These are phyloP conservation scores for Diplodia corticola DNA, from an alignment of 2,329 filamentous ascomycete genomes.

Conservation along the genomic window DNA sequence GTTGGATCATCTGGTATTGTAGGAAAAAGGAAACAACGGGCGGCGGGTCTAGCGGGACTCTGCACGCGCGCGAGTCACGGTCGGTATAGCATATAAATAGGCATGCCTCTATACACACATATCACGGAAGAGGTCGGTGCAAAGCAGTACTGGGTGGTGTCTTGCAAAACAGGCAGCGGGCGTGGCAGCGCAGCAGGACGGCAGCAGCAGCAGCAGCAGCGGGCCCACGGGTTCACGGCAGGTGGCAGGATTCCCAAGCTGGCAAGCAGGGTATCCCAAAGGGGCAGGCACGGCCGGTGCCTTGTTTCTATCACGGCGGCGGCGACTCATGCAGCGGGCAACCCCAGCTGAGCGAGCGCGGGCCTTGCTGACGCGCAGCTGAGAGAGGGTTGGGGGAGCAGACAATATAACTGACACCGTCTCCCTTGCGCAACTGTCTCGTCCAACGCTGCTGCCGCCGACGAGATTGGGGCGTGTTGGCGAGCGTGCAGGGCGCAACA, in stretches of 20 bases:
- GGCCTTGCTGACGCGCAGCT: conserved; percentile 12
- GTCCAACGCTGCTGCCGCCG: background rate
- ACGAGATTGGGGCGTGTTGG: conserved; percentile 2
- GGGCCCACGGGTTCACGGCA: no score
- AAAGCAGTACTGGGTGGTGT: no score
- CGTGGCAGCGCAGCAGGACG: no score
- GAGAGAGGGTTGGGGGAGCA: background rate
- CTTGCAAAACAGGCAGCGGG: background rate
- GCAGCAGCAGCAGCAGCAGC: no score
- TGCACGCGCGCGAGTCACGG: conserved; percentile 5
- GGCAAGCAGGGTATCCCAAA: background rate
- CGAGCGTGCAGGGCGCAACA: background rate
- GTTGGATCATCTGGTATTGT: conserved; percentile 1
- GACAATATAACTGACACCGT: background rate
- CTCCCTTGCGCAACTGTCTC: conserved; percentile 4
- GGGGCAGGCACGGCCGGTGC: conserved; percentile 4
- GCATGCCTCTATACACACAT: conserved; percentile 14
- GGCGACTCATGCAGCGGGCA: background rate
- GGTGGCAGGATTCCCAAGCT: background rate
- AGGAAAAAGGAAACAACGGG: background rate
- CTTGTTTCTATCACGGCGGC: background rate
- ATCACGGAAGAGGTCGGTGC: no score
- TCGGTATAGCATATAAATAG: conserved; percentile 13
- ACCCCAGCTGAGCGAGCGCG: background rate
- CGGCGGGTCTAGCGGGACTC: background rate